Conservation (phyloP, 2,329 filamentous ascomycete genomes). For the Nothomitra cinnamomea region DNA sequence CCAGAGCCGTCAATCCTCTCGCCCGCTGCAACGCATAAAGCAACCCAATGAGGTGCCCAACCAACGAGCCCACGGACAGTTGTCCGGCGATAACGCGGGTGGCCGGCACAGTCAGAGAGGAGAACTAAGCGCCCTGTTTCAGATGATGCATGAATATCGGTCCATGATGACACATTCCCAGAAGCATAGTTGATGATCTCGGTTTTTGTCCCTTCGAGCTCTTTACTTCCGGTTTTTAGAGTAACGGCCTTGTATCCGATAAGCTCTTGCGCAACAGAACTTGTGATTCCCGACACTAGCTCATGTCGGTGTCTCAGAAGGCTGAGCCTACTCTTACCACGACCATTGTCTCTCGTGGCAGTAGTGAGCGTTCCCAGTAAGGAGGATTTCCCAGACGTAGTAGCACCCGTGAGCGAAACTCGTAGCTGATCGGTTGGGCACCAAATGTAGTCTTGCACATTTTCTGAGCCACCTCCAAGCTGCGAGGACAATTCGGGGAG, state of each 20-base stretch:
- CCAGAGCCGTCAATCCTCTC: slow-evolving; percentile 19
- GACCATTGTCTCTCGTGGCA: slow-evolving; percentile 75
- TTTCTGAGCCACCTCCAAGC: slow-evolving; percentile 8
- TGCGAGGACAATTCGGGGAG: neutral
- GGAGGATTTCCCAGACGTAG: slow-evolving; percentile 83
- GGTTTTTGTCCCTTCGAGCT: neutral
- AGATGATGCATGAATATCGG: slow-evolving; percentile 73
- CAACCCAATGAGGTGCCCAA: slow-evolving; percentile 88
- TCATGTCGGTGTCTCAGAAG: slow-evolving; percentile 88
- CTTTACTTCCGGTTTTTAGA: slow-evolving; percentile 12
- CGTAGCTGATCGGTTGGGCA: slow-evolving; percentile 54
- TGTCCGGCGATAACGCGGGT: slow-evolving; percentile 76
- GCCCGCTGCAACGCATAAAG: slow-evolving; percentile 72
- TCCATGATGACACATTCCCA: slow-evolving; percentile 80
- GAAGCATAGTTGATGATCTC: slow-evolving; percentile 68
- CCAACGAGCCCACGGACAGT: slow-evolving; percentile 80
- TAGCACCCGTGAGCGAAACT: slow-evolving; percentile 75
- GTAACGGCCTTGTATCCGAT: slow-evolving; percentile 54
- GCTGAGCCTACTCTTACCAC: slow-evolving; percentile 76
- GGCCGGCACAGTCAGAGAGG: slow-evolving; percentile 80
- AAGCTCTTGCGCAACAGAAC: slow-evolving; percentile 84
- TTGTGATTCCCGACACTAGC: slow-evolving; percentile 78
- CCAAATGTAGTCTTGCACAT: slow-evolving; percentile 23
- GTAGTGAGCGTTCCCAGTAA: slow-evolving; percentile 77
- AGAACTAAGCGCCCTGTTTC: slow-evolving; percentile 64